Evolutionary conservation across 305 asterid species (phyloP), one percentile per base, ranked within the genome.

Genomic region (Ruellia speciosa): DNA sequence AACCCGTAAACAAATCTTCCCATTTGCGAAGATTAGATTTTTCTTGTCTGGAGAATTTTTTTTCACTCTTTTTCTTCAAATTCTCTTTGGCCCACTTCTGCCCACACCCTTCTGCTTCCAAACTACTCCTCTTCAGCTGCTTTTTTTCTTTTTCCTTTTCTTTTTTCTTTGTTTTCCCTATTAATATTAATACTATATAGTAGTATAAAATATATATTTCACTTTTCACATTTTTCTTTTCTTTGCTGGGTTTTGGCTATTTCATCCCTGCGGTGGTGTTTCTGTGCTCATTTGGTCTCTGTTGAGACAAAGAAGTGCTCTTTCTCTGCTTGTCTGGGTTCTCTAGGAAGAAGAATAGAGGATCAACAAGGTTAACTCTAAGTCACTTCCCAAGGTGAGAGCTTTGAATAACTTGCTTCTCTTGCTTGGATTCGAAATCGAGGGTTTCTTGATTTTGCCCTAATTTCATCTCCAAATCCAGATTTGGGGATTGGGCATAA

Each of bases 271-370:
- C 88, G 79, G 81, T 83, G 81, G 64, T 69, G 18, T 60, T 69
- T 82, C 74, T 75, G 54, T 71, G 85, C 82, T 69, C 77, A 39
- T 72, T 76, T 76, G 70, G 74, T 64, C 74, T 71, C 72, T 63
- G 53, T 66, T 64, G 70, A 61, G 56, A 52, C 69, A 68, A 51
- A 75, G 58, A 74, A 62, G 70, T 72, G 60, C 60, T 61, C 56
- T 64, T 72, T 66, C 66, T 66, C 58, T 68, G 67, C 73, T 79
- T 70, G 63, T 73, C 69, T 74, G 81, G 78, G 66, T 77, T 80
- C 74, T 79, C 72, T 57, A 72, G 73, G 87, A 67, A 70, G 88
- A 84, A 75, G 87, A 82, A 81, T 83, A 59, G 63, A 83, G 75
- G 73, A 37, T 37, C 41, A 12, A n/a, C 16, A 4, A 4, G 85